A percentile compares a stretch with the other conserved stretches of the same genome.
These are phyloP conservation scores for Aspergillus sp. DNA, from an alignment of 2,329 filamentous ascomycete genomes.

Conservation along the genomic window DNA sequence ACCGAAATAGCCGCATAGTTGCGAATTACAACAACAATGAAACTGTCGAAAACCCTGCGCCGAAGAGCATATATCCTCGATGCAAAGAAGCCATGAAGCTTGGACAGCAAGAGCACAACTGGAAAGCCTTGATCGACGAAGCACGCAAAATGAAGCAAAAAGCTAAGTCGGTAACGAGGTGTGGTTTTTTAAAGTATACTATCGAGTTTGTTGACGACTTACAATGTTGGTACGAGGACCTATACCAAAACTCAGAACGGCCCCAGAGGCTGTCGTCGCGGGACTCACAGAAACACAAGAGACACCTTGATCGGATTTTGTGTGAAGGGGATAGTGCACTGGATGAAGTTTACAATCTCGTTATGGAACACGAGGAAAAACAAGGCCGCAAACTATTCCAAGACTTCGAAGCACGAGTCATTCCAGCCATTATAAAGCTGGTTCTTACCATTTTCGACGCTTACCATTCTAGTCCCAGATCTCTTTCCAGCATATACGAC, in stretches of 20 bases:
- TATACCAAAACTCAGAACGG: not conserved
- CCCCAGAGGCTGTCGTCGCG: not conserved
- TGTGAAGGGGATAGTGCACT: slow-evolving; percentile 12
- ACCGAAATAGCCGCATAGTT: not conserved
- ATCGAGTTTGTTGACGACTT: slow-evolving; percentile 1
- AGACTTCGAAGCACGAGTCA: slow-evolving; percentile 20
- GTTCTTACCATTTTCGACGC: slow-evolving; percentile 20
- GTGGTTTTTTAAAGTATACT: slow-evolving; percentile 11
- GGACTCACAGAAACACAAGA: not conserved
- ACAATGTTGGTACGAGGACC: not conserved
- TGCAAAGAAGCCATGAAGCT: slow-evolving; percentile 21
- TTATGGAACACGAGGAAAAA: not conserved
- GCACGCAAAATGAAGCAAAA: slow-evolving; percentile 5
- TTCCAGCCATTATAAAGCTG: slow-evolving; percentile 19
- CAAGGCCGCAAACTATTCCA: slow-evolving; percentile 14
- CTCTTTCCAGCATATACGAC: slow-evolving; percentile 15
- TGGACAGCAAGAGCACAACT: slow-evolving; percentile 21
- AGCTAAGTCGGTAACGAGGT: not conserved
- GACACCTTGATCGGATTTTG: slow-evolving; percentile 12
- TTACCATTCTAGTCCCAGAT: slow-evolving; percentile 15
- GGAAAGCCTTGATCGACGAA: slow-evolving; percentile 17
- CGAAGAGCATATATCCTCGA: slow-evolving; percentile 1
- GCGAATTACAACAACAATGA: not conserved
- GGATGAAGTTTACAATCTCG: slow-evolving; percentile 12
- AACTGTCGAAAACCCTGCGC: not conserved